Evolutionary conservation across 2,329 filamentous ascomycete genomes (phyloP).

Genomic region (Berkeleyomyces basicola): DNA sequence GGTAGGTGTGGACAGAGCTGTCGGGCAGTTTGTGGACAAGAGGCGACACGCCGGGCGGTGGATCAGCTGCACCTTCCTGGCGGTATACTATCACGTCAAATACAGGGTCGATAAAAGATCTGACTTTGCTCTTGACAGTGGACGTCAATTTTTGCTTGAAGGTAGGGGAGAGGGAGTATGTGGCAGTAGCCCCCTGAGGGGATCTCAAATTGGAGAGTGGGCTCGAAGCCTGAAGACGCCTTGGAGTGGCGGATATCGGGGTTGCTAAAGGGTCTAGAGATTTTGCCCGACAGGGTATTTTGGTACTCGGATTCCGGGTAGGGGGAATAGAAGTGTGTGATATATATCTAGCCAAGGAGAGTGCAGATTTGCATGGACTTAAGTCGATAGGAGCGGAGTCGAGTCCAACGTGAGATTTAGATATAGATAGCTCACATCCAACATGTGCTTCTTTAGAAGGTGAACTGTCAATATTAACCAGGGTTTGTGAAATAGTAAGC

Average conservation of each 20-base stretch:
- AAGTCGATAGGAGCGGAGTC: background rate
- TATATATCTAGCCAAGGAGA: background rate
- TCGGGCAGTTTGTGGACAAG: constrained; percentile 3
- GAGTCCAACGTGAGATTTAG: background rate
- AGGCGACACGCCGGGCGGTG: constrained; percentile 1
- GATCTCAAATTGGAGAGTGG: background rate
- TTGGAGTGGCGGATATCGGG: background rate
- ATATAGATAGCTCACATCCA: background rate
- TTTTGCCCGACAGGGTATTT: background rate
- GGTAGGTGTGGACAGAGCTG: background rate
- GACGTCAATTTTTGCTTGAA: background rate
- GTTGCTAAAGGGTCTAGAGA: background rate
- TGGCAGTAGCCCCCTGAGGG: background rate
- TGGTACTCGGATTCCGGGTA: background rate
- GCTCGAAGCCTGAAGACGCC: background rate
- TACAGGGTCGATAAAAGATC: background rate
- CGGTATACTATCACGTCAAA: constrained; percentile 7
- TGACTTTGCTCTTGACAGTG: background rate
- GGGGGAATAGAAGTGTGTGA: background rate
- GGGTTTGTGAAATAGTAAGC: background rate
- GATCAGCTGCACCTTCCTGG: background rate
- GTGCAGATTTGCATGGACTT: background rate
- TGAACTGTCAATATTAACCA: background rate
- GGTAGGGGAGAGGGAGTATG: background rate
- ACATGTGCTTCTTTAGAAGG: background rate